Evolutionary conservation across 2,329 filamentous ascomycete genomes (phyloP).

Genomic region (Penicillium frequentans): DNA sequence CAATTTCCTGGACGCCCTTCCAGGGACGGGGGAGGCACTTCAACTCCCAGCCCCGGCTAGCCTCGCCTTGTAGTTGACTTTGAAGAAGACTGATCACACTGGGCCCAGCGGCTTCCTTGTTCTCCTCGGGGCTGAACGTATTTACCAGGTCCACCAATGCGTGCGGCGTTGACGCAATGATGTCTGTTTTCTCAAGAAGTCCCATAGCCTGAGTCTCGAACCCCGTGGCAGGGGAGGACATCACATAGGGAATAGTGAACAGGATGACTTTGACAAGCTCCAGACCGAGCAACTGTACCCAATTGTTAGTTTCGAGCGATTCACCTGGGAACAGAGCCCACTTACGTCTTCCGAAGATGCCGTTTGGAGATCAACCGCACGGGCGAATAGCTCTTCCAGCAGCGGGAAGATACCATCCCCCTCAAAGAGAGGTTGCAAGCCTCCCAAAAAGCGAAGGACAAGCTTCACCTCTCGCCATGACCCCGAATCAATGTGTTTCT

Average conservation of each 20-base stretch:
- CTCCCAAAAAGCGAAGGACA: conserved; percentile 83
- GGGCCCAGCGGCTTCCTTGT: conserved; percentile 62
- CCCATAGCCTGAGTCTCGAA: conserved; percentile 73
- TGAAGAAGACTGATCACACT: conserved; percentile 82
- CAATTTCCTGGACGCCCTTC: conserved; percentile 39
- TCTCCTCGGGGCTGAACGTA: conserved; percentile 67
- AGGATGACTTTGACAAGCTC: conserved; percentile 97
- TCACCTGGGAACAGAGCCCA: conserved; percentile 16
- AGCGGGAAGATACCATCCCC: conserved; percentile 83
- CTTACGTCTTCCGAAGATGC: conserved; percentile 88
- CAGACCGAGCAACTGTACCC: conserved; percentile 59
- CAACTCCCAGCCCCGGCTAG: conserved; percentile 72
- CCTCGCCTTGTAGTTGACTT: conserved; percentile 78
- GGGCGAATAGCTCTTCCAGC: conserved; percentile 83
- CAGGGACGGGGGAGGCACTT: conserved; percentile 61
- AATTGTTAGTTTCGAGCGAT: conserved; percentile 13
- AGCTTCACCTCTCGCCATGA: conserved; percentile 92
- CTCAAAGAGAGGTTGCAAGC: conserved; percentile 75
- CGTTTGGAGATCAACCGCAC: conserved; percentile 90
- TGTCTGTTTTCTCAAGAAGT: conserved; percentile 89
- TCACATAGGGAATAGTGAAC: conserved; percentile 86
- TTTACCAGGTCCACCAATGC: conserved; percentile 82
- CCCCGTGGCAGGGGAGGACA: conserved; percentile 69
- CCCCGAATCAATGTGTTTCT: conserved; percentile 68
- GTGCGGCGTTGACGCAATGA: conserved; percentile 87